phyloP scores from a whole-genome alignment of 75 land plant species.

The Gnetum montanum region DNA sequence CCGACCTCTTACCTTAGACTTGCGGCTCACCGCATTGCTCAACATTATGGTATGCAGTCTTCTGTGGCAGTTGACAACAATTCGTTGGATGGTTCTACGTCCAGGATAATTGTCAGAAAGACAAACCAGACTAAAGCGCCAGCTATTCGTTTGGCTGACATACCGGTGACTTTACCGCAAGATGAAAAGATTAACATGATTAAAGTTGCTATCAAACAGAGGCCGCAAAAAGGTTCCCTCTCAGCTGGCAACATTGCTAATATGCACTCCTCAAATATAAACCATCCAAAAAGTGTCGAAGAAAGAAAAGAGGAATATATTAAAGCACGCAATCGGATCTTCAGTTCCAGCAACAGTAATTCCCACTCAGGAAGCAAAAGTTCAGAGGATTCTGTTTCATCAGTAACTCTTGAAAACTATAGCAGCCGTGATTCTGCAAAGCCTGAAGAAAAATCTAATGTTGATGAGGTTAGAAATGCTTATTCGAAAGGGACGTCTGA shows the following conservation, averaged over 20 bases:
- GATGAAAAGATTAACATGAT: conserved; percentile 37
- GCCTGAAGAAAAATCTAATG: conserved; percentile 19
- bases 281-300: conserved; percentile 70
- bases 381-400: not conserved
- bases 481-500: conserved; percentile 19
- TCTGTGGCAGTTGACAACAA: conserved; percentile 56
- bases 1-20: conserved; percentile 86
- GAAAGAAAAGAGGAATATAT: conserved; percentile 97
- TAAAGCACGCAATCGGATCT: conserved; percentile 80
- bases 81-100: conserved; percentile 56
- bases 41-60: conserved; percentile 81
- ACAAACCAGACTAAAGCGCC: conserved; percentile 57
- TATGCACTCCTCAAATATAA: conserved; percentile 24
- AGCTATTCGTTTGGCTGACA: conserved; percentile 75
- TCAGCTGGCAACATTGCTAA: conserved; percentile 1
- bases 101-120: conserved; percentile 62
- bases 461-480: conserved; percentile 20
- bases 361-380: conserved; percentile 19
- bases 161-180: conserved; percentile 52
- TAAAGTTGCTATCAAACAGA: conserved; percentile 91
- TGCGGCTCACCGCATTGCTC: conserved; percentile 92
- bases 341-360: conserved; percentile 17
- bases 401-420: conserved; percentile 20
- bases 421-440: conserved; percentile 10
- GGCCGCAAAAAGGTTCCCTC: conserved; percentile 33